Percentiles rank a stretch among this genome's conserved stretches.
Conservation (phyloP, 1,284 basidiomycete genomes). For the Ustilago xerochloae region DNA sequence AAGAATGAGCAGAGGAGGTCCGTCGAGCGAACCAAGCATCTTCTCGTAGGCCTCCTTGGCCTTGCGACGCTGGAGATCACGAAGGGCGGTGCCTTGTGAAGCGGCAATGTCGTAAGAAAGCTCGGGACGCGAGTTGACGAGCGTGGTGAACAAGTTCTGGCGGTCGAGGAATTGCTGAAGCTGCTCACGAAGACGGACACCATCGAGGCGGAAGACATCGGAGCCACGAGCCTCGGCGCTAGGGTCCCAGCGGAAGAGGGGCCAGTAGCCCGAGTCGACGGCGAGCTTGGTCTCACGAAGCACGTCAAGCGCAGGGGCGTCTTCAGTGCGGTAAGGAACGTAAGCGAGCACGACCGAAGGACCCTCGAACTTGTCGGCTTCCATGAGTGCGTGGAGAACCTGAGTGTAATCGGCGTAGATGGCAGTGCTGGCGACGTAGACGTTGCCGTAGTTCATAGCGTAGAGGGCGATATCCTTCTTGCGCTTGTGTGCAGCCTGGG, state of each 20-base stretch:
- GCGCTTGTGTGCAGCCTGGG: conserved; percentile 63
- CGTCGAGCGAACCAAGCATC: conserved; percentile 85
- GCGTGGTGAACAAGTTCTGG: conserved; percentile 93
- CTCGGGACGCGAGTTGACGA: conserved; percentile 80
- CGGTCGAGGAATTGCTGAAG: conserved; percentile 94
- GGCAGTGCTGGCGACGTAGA: conserved; percentile 94
- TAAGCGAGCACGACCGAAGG: conserved; percentile 94
- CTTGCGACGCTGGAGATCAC: conserved; percentile 83
- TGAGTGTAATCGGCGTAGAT: conserved; percentile 96
- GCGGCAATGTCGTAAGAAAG: conserved; percentile 85
- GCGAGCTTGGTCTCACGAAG: conserved; percentile 97
- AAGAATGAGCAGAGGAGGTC: conserved; percentile 86
- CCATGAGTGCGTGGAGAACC: conserved; percentile 89
- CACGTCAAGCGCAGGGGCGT: conserved; percentile 82
- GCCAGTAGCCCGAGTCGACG: conserved; percentile 97
- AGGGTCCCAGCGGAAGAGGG: conserved; percentile 97
- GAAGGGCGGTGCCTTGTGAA: conserved; percentile 84
- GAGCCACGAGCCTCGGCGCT: conserved; percentile 79
- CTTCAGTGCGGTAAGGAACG: conserved; percentile 82
- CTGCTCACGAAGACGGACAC: conserved; percentile 91
- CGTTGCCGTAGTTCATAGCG: conserved; percentile 97
- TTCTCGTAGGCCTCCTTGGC: conserved; percentile 88
- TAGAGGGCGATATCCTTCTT: conserved; percentile 73
- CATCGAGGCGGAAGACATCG: conserved; percentile 88
- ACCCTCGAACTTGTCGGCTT: conserved; percentile 89